phyloP scores from a whole-genome alignment of 305 asterid genomes.

The Solanum hybrid region DNA sequence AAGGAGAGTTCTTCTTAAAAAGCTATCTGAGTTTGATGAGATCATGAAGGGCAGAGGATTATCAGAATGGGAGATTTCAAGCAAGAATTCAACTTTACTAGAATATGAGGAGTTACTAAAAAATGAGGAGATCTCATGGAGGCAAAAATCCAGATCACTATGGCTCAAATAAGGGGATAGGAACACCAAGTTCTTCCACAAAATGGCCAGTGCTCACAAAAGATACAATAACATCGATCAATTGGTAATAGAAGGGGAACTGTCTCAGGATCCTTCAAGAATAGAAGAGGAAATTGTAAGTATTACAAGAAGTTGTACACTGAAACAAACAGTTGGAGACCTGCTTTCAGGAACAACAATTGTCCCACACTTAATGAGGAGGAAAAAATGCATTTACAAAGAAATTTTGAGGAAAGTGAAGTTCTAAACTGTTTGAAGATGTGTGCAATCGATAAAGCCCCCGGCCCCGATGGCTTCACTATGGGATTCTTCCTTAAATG shows the following conservation, averaged over 20 bases:
- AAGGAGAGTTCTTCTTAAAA: neutral
- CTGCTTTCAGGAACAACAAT: neutral
- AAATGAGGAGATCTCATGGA: neutral
- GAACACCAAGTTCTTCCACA: neutral
- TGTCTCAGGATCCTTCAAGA: neutral
- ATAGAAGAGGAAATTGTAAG: neutral
- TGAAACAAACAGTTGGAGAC: neutral
- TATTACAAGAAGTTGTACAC: neutral
- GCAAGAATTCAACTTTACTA: neutral
- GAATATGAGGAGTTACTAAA: neutral
- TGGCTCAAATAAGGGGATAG: neutral
- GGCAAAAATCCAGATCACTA: neutral
- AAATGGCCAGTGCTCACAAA: neutral
- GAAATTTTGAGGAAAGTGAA: neutral
- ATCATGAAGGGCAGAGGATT: neutral
- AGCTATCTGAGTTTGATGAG: neutral
- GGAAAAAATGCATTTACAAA: neutral
- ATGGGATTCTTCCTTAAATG: neutral
- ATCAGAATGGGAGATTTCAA: neutral
- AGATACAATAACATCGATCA: neutral
- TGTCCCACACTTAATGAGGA: neutral
- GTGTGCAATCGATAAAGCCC: neutral
- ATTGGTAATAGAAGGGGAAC: no score
- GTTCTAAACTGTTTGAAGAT: neutral
- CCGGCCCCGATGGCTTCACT: neutral